These are phyloP conservation scores for Colletotrichum agaves DNA, from an alignment of 2,329 filamentous ascomycete species.

Conservation along the genomic window DNA sequence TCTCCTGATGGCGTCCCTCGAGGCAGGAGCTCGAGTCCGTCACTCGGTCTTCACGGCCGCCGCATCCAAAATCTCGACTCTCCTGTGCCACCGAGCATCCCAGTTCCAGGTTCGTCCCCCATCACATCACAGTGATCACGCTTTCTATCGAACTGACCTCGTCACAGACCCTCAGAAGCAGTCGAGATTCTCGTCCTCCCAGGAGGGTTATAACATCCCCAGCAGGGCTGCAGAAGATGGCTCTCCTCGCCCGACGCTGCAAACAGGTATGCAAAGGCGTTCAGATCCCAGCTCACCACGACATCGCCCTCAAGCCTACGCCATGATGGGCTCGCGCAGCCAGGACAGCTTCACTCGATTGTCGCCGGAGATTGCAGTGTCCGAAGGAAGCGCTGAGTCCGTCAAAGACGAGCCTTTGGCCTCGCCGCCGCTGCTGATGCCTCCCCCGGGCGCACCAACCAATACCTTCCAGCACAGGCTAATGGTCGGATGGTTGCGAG, in stretches of 20 bases:
- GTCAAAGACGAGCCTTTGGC: slow-evolving; percentile 38
- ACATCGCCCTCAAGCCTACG: slow-evolving; percentile 40
- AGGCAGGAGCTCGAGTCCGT: slow-evolving; percentile 47
- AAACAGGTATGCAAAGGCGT: slow-evolving; percentile 48
- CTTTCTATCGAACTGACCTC: slow-evolving; percentile 34
- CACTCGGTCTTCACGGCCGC: slow-evolving; percentile 54
- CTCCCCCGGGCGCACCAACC: slow-evolving; percentile 55
- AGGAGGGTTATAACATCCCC: slow-evolving; percentile 44
- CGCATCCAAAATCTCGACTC: slow-evolving; percentile 68
- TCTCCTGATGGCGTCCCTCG: slow-evolving; percentile 55
- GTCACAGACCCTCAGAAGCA: slow-evolving; percentile 48
- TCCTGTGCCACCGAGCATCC: slow-evolving; percentile 60
- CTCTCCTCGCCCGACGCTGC: slow-evolving; percentile 43
- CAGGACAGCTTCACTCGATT: slow-evolving; percentile 49
- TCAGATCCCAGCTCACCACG: slow-evolving; percentile 44
- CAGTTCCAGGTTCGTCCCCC: slow-evolving; percentile 53
- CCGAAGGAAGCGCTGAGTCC: slow-evolving; percentile 28
- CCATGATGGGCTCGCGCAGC: slow-evolving; percentile 54
- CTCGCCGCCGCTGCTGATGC: slow-evolving; percentile 59
- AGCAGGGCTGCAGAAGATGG: slow-evolving; percentile 40
- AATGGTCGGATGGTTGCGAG: slow-evolving; percentile 49
- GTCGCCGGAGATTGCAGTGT: slow-evolving; percentile 45
- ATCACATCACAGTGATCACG: slow-evolving; percentile 12
- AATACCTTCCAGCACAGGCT: slow-evolving; percentile 48
- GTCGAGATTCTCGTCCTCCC: slow-evolving; percentile 42